Conservation (phyloP, 805 yeast species). For the Schizosaccharomyces octosporus region DNA sequence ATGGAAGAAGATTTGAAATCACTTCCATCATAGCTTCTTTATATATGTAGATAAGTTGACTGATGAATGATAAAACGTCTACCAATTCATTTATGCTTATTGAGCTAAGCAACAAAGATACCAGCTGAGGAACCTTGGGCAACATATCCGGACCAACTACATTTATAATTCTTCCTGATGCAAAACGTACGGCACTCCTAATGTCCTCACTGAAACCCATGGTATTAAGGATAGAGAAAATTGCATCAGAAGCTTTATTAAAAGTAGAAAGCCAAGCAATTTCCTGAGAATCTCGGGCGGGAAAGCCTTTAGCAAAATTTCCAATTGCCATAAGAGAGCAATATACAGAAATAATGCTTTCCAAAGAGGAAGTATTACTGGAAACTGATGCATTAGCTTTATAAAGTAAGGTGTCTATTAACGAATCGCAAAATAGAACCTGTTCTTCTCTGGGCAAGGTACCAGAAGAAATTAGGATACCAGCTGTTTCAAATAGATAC, state of each 20-base stretch:
- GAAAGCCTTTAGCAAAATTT: constrained; percentile 69
- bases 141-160: constrained; percentile 31
- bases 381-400: not conserved
- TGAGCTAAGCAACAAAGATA: constrained; percentile 37
- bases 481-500: constrained; percentile 66
- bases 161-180: constrained; percentile 69
- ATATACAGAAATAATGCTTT: constrained; percentile 45
- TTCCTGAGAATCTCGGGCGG: constrained; percentile 15
- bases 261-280: constrained; percentile 23
- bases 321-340: constrained; percentile 76
- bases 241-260: constrained; percentile 53
- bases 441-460: not conserved
- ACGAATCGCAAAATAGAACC: not conserved
- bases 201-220: constrained; percentile 40
- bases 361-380: not conserved
- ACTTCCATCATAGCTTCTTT: constrained; percentile 34
- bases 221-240: constrained; percentile 57
- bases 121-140: constrained; percentile 38
- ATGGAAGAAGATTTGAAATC: constrained; percentile 31
- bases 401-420: not conserved
- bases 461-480: constrained; percentile 33
- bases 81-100: constrained; percentile 32
- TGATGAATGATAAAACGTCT: constrained; percentile 65
- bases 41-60: constrained; percentile 62
- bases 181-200: constrained; percentile 54